A percentile compares a stretch with the other conserved stretches of the same genome.
Evolutionary conservation across 805 yeast species (phyloP).

Genomic region (Saccharomycopsis synnaedendra): DNA sequence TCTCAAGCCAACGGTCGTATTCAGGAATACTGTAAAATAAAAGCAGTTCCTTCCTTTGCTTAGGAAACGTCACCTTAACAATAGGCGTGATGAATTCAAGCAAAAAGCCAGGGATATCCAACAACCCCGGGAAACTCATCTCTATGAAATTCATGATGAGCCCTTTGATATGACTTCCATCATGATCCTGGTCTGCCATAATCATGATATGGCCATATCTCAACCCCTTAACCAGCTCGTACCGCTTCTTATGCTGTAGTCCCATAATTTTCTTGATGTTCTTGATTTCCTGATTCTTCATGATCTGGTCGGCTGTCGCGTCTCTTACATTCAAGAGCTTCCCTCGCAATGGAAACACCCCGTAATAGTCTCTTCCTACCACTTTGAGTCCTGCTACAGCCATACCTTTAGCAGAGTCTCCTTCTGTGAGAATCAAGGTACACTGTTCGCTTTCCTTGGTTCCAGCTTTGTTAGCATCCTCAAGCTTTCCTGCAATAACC

Average conservation of each 20-base stretch:
- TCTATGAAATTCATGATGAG: constrained; percentile 87
- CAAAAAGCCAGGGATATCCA: constrained; percentile 83
- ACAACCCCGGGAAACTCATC: constrained; percentile 85
- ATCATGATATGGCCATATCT: constrained; percentile 97
- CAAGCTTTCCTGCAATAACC: constrained; percentile 70
- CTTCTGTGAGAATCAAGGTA: constrained; percentile 90
- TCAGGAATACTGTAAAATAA: constrained; percentile 91
- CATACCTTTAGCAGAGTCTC: constrained; percentile 86
- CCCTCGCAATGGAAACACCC: constrained; percentile 93
- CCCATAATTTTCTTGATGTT: constrained; percentile 95
- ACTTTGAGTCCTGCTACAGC: constrained; percentile 93
- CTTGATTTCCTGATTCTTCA: constrained; percentile 88
- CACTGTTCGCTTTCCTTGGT: constrained; percentile 86
- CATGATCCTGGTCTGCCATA: constrained; percentile 99
- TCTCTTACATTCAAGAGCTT: constrained; percentile 91
- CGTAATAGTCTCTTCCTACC: constrained; percentile 90
- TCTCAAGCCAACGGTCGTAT: constrained; percentile 85
- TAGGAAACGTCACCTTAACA: constrained; percentile 67
- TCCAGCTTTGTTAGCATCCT: constrained; percentile 95
- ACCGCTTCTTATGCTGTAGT: constrained; percentile 80
- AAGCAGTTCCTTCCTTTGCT: constrained; percentile 44
- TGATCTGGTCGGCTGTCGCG: constrained; percentile 90
- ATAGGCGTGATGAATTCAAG: constrained; percentile 95
- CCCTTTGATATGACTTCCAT: constrained; percentile 97
- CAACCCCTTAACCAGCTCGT: constrained; percentile 59